Evolutionary conservation across 1,284 basidiomycete species (phyloP).

Genomic region (Sutorius eximius): DNA sequence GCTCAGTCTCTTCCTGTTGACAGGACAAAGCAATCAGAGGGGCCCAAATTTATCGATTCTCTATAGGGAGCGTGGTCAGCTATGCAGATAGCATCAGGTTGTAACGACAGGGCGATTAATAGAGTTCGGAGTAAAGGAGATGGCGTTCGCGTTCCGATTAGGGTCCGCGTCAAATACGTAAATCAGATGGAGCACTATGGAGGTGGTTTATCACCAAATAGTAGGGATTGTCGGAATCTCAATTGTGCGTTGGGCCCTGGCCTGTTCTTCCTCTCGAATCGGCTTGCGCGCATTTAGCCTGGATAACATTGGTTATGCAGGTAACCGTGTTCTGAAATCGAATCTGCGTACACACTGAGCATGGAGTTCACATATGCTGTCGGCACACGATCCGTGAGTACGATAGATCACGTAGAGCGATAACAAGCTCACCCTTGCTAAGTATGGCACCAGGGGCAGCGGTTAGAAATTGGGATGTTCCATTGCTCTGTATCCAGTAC

Average conservation of each 20-base stretch:
- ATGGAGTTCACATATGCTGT: conserved; percentile 30
- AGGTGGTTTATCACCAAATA: conserved; percentile 1
- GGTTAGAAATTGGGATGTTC: neutral
- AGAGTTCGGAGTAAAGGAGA: too few relatives aligned
- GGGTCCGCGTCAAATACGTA: neutral
- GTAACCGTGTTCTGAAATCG: neutral
- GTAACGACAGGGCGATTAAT: too few relatives aligned
- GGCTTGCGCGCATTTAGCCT: conserved; percentile 20
- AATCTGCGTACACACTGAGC: conserved; percentile 21
- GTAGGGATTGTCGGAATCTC: conserved; percentile 15
- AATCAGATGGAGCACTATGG: neutral
- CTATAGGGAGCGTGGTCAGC: too few relatives aligned
- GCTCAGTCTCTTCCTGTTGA: too few relatives aligned
- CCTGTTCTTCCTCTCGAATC: conserved; percentile 14
- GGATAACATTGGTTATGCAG: neutral
- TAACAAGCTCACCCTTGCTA: conserved; percentile 15
- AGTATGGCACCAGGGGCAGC: conserved; percentile 13
- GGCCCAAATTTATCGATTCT: too few relatives aligned
- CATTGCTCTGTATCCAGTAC: conserved; percentile 15
- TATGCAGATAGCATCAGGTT: too few relatives aligned
- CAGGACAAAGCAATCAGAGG: too few relatives aligned
- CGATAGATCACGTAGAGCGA: neutral
- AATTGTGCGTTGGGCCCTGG: conserved; percentile 2
- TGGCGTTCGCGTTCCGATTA: too few relatives aligned
- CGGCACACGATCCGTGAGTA: neutral